Evolutionary conservation across 1,139 yeast genomes (phyloP).

Genomic region (Pichia sorboxylosa): DNA sequence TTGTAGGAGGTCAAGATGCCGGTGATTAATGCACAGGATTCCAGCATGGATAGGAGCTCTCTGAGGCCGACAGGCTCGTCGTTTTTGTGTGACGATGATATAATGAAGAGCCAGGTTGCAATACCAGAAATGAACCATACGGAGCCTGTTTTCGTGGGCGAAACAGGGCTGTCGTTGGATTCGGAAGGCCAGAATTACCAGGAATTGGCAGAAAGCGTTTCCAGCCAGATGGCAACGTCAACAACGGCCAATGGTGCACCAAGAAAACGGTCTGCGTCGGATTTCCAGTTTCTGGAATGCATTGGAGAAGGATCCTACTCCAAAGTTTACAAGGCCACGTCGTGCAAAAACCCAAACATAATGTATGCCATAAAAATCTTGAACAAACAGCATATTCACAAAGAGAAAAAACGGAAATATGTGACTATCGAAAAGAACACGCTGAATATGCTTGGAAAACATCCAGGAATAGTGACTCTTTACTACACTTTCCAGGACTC

Average conservation of each 20-base stretch:
- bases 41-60: no score
- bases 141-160: no score
- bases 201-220: no score
- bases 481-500: constrained; percentile 93
- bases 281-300: constrained; percentile 75
- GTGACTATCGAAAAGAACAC: constrained; percentile 95
- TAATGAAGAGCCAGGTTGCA: no score
- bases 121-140: no score
- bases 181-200: no score
- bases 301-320: constrained; percentile 97
- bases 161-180: no score
- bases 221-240: no score
- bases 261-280: constrained; percentile 57
- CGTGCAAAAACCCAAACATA: constrained; percentile 37
- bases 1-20: no score
- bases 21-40: no score
- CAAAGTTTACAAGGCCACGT: constrained; percentile 80
- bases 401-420: constrained; percentile 89
- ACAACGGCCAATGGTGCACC: constrained; percentile 1
- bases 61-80: no score
- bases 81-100: no score
- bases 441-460: constrained; percentile 69
- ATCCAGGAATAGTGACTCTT: constrained; percentile 78
- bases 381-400: constrained; percentile 86
- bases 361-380: constrained; percentile 86